These are phyloP conservation scores for Penicillium steckii DNA, from an alignment of 495 filamentous ascomycete species.

Conservation along the genomic window DNA sequence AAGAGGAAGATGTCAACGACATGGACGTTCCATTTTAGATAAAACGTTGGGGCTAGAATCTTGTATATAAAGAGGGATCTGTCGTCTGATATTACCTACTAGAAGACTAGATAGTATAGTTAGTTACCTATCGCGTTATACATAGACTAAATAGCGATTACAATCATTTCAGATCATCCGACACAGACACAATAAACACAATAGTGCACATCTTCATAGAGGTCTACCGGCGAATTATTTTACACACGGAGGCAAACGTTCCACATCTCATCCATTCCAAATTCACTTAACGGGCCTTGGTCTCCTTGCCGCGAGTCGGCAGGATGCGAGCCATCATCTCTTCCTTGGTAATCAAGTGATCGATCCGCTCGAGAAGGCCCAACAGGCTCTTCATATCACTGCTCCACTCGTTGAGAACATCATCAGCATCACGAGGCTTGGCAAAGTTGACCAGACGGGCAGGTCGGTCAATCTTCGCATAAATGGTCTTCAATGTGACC, in stretches of 20 bases:
- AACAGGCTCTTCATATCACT: conserved; percentile 97
- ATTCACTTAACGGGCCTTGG: conserved; percentile 40
- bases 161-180: too few species aligned
- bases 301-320: conserved; percentile 60
- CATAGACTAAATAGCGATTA: too few species aligned
- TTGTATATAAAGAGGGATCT: too few species aligned
- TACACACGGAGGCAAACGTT: conserved; percentile 28
- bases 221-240: conserved; percentile 36
- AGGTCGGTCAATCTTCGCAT: conserved; percentile 95
- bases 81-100: too few species aligned
- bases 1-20: conserved; percentile 57
- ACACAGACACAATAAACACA: too few species aligned
- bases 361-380: conserved; percentile 87
- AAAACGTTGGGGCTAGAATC: neutral
- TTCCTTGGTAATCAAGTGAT: conserved; percentile 99
- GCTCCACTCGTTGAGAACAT: conserved; percentile 98
- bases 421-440: conserved; percentile 91
- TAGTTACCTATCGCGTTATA: too few species aligned
- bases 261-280: conserved; percentile 13
- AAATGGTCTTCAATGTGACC: conserved; percentile 94
- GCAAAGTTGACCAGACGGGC: conserved; percentile 90
- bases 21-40: conserved; percentile 64
- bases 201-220: conserved; percentile 14
- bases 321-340: conserved; percentile 99
- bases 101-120: too few species aligned